Base-by-base conservation (phyloP, 805 yeast genomes). In the Suhomyces xylopsoci region DNA sequence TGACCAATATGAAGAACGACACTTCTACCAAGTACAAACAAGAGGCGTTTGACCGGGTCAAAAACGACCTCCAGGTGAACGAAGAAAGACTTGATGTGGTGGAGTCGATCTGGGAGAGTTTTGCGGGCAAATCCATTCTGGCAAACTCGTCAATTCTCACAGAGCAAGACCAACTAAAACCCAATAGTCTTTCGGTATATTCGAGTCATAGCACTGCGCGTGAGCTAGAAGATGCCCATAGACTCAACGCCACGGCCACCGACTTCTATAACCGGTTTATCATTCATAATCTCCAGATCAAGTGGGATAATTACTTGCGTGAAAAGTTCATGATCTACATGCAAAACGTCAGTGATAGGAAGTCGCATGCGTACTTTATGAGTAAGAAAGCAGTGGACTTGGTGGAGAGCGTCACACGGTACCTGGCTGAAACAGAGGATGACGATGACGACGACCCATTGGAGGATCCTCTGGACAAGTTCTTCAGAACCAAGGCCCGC, bases 231-330 rank as follows among this genome's bases (percentile, higher is more conserved):
- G 62, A 62, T 47, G 67, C 63, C 2, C 52, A 62, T 2, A 57
- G 58, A 12, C 51, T 62, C 38, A 59, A 62, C 22, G 51, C 66
- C 5, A 56, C 64, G 6, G 68, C 65, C 2, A 62, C 65, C 40
- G 74, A 56, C 50, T 87, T 82, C 67, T 80, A 79, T 54, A 91
- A 92, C 64, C 73, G 90, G 47, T 90, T 87, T 66, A 81, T 85
- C 54, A 70, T 90, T 20, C 91, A 90, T 58, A 82, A 86, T 51
- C 77, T 90, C 66, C 81, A 85, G 60, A 64, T 91, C 58, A 87
- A 84, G 58, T 91, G 97, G 97, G 86, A 88, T 66, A 84, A 87
- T 55, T 63, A 71, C 3, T 78, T 84, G 8, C 73, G 97, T 51
- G 83, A 90, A 60, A 71, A 81, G 10, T 70, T 90, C 45, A 79